Evolutionary conservation across 2,329 filamentous ascomycete species (phyloP).

Genomic region (Massarina eburnea): DNA sequence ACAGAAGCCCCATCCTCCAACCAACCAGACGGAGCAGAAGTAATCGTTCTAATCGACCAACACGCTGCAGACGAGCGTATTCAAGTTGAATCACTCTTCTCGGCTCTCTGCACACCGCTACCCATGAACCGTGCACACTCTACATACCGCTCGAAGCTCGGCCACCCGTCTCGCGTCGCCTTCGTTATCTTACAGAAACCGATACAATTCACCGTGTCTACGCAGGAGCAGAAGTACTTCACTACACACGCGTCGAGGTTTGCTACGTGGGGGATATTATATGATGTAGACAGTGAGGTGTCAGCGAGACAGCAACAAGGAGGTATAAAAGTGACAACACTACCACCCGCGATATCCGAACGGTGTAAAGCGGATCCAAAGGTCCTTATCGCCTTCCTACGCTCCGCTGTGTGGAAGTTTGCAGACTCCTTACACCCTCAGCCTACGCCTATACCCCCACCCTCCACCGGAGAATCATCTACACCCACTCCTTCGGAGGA

Average conservation of each 20-base stretch:
- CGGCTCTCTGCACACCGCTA: constrained; percentile 51
- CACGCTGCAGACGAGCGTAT: constrained; percentile 92
- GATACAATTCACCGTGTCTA: constrained; percentile 66
- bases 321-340: constrained; percentile 53
- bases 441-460: no score
- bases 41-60: constrained; percentile 82
- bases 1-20: constrained; percentile 1
- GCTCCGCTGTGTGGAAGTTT: constrained; percentile 71
- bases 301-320: constrained; percentile 10
- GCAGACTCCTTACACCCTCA: constrained; percentile 17
- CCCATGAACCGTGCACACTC: constrained; percentile 12
- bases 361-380: constrained; percentile 73
- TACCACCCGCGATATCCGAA: constrained; percentile 75
- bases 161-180: constrained; percentile 30
- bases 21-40: constrained; percentile 9
- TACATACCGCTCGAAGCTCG: constrained; percentile 34
- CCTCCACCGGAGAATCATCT: neutral
- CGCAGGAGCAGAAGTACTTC: constrained; percentile 63
- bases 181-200: constrained; percentile 50
- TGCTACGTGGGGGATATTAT: constrained; percentile 72
- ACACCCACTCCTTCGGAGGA: neutral
- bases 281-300: constrained; percentile 48
- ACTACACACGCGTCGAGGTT: constrained; percentile 59
- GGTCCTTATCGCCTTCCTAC: constrained; percentile 72
- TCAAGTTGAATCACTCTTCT: constrained; percentile 73